Conservation (phyloP, 2,329 filamentous ascomycete genomes). For the Botrytis aclada region DNA sequence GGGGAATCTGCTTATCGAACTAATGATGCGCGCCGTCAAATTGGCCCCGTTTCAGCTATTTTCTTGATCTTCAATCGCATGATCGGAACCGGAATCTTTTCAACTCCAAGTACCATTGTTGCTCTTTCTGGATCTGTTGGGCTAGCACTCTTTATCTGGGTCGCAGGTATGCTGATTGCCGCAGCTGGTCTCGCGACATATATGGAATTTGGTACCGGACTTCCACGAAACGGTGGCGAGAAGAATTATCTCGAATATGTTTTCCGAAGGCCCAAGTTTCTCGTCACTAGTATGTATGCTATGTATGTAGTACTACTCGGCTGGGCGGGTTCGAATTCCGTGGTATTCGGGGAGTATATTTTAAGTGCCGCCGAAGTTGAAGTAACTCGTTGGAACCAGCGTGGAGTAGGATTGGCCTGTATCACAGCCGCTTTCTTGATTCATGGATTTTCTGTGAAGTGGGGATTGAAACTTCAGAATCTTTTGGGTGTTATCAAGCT, state of each 20-base stretch:
- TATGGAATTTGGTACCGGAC: constrained; percentile 62
- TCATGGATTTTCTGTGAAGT: constrained; percentile 61
- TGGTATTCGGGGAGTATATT: constrained; percentile 70
- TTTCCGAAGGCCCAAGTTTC: constrained; percentile 57
- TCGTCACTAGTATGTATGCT: constrained; percentile 58
- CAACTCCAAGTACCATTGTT: constrained; percentile 58
- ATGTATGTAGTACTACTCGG: constrained; percentile 62
- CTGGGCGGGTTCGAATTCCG: constrained; percentile 64
- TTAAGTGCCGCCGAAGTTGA: constrained; percentile 62
- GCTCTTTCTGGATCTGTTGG: constrained; percentile 58
- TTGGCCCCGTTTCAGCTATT: constrained; percentile 53
- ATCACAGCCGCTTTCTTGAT: constrained; percentile 64
- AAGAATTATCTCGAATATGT: constrained; percentile 67
- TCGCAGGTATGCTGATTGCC: constrained; percentile 59
- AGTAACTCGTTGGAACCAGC: constrained; percentile 64
- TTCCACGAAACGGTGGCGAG: constrained; percentile 63
- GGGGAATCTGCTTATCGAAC: constrained; percentile 15
- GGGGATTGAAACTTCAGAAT: constrained; percentile 67
- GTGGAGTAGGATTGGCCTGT: constrained; percentile 63
- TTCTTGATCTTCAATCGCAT: constrained; percentile 64
- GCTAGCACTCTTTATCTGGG: constrained; percentile 61
- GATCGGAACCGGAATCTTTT: constrained; percentile 66
- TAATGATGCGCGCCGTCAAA: constrained; percentile 44
- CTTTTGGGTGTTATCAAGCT: constrained; percentile 64
- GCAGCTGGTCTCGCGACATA: constrained; percentile 62